Evolutionary conservation across 176 grass and related monocot genomes (phyloP).

Genomic region (Cenchrus fungigraminus): DNA sequence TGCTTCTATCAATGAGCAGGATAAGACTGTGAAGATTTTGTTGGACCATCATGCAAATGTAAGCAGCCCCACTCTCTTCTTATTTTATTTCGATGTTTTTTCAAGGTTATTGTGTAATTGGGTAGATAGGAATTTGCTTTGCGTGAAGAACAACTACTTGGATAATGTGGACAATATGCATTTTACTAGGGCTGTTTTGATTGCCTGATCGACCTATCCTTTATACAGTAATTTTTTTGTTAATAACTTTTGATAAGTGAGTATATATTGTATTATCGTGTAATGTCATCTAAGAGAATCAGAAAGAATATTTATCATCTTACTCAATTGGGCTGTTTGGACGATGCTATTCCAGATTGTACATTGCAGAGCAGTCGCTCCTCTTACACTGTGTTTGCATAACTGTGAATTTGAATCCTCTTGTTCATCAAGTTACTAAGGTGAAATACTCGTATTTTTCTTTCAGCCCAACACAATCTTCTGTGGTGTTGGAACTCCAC

Average conservation of each 20-base stretch:
- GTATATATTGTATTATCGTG: not conserved
- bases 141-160: not conserved
- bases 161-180: not conserved
- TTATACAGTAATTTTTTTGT: not conserved
- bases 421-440: not conserved
- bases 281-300: not conserved
- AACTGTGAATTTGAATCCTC: not conserved
- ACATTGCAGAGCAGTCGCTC: not conserved
- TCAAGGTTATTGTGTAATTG: not conserved
- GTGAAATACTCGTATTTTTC: not conserved
- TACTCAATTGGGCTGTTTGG: not conserved
- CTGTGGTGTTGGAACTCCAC: not conserved
- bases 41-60: slow-evolving; percentile 34
- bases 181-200: not conserved
- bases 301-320: not conserved
- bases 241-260: not conserved
- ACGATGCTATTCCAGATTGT: not conserved
- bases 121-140: not conserved
- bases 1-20: slow-evolving; percentile 35
- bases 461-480: slow-evolving; percentile 45
- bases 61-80: slow-evolving; percentile 6
- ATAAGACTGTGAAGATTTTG: slow-evolving; percentile 48
- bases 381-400: not conserved
- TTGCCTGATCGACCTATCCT: not conserved
- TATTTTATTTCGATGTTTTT: not conserved